A percentile compares a stretch with the other conserved stretches of the same genome.
phyloP scores from a whole-genome alignment of 768 basidiomycete species.

The Pleurotus cornucopiae region DNA sequence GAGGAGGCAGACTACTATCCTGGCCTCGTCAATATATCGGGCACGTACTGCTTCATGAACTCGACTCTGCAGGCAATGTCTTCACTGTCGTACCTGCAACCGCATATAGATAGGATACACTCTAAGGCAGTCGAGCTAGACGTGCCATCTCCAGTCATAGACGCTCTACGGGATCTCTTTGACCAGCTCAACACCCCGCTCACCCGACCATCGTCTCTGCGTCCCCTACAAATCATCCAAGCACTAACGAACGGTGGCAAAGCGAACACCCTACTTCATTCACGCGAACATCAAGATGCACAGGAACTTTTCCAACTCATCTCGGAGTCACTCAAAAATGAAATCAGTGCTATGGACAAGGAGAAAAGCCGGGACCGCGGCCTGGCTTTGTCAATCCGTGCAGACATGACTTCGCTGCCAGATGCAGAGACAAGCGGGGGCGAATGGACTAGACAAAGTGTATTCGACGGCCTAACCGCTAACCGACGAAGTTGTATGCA shows the following conservation, averaged over 20 bases:
- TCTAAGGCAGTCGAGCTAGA: conserved; percentile 74
- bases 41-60: conserved; percentile 97
- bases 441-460: conserved; percentile 50
- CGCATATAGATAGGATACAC: conserved; percentile 74
- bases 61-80: conserved; percentile 86
- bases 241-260: conserved; percentile 56
- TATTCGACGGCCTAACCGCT: conserved; percentile 89
- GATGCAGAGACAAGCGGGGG: conserved; percentile 3
- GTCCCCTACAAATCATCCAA: conserved; percentile 69
- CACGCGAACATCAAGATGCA: conserved; percentile 95
- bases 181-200: conserved; percentile 41
- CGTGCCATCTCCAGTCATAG: conserved; percentile 82
- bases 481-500: conserved; percentile 83
- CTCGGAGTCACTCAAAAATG: conserved; percentile 85
- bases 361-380: conserved; percentile 73
- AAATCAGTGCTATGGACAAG: conserved; percentile 66
- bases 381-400: conserved; percentile 22
- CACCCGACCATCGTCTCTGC: conserved; percentile 53
- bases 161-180: conserved; percentile 70
- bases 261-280: conserved; percentile 66
- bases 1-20: conserved; percentile 63
- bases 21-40: conserved; percentile 92
- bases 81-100: conserved; percentile 77
- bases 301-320: conserved; percentile 97
- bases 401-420: conserved; percentile 26